Conservation (phyloP, 2,329 filamentous ascomycete species). For the Aspergillus sp. region DNA sequence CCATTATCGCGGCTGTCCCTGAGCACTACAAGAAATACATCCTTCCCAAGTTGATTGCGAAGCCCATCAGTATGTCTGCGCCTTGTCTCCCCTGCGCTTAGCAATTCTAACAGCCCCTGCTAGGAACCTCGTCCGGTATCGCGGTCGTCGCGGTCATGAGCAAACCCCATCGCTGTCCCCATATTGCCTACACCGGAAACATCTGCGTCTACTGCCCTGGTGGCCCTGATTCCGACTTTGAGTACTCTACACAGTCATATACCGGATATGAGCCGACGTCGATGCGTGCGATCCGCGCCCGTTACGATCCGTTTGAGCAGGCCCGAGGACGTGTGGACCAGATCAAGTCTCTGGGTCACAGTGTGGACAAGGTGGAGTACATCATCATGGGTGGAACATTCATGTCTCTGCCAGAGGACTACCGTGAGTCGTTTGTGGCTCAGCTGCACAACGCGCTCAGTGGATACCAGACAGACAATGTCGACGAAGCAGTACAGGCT, state of each 20-base stretch:
- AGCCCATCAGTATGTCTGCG: slow-evolving; percentile 74
- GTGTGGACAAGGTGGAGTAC: slow-evolving; percentile 98
- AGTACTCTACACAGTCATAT: slow-evolving; percentile 98
- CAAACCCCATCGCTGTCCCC: slow-evolving; percentile 95
- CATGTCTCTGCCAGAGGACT: slow-evolving; percentile 89
- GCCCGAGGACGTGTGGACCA: slow-evolving; percentile 94
- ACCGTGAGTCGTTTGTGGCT: slow-evolving; percentile 90
- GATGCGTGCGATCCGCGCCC: slow-evolving; percentile 94
- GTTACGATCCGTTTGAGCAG: slow-evolving; percentile 98
- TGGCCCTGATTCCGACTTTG: slow-evolving; percentile 96
- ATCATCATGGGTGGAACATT: slow-evolving; percentile 99
- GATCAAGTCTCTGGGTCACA: slow-evolving; percentile 91
- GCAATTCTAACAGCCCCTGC: slow-evolving; percentile 19
- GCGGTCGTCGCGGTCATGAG: slow-evolving; percentile 99
- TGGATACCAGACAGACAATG: slow-evolving; percentile 89
- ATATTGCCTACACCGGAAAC: slow-evolving; percentile 97
- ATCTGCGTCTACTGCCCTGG: slow-evolving; percentile 99
- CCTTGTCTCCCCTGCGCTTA: background rate
- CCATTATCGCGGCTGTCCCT: slow-evolving; percentile 97
- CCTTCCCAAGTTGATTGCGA: slow-evolving; percentile 90
- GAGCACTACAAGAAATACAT: slow-evolving; percentile 99
- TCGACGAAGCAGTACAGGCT: slow-evolving; percentile 91
- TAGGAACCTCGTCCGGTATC: slow-evolving; percentile 91
- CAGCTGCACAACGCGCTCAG: slow-evolving; percentile 96
- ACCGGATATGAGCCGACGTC: slow-evolving; percentile 98